Evolutionary conservation across 2,329 filamentous ascomycete genomes (phyloP).

Genomic region (Fusarium sarcochroum): DNA sequence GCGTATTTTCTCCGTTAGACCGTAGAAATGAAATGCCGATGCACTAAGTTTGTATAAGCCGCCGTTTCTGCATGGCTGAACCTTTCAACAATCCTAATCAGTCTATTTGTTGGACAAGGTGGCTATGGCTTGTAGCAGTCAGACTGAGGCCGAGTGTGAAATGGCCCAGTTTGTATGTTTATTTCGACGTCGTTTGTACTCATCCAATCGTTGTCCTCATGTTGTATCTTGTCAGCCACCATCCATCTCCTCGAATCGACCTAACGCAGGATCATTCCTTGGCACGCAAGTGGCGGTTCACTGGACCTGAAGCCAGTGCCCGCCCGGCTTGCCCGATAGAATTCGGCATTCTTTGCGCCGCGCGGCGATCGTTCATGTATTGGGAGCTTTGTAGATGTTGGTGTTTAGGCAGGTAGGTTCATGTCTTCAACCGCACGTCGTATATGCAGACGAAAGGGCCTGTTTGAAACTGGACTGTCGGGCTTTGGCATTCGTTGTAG

Average conservation of each 20-base stretch:
- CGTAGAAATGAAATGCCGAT: background rate
- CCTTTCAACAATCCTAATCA: background rate
- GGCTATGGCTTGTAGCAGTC: background rate
- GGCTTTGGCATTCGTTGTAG: background rate
- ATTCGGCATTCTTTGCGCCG: constrained; percentile 5
- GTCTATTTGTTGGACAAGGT: background rate
- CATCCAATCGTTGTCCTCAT: background rate
- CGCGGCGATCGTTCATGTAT: background rate
- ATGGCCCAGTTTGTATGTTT: background rate
- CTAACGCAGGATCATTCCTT: background rate
- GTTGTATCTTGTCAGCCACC: background rate
- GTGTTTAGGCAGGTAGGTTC: background rate
- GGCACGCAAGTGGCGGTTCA: background rate
- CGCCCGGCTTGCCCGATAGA: constrained; percentile 5
- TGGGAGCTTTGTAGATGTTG: background rate
- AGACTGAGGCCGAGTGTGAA: background rate
- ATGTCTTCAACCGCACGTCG: background rate
- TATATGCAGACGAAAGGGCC: constrained; percentile 14
- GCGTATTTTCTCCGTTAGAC: background rate
- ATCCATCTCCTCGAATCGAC: background rate
- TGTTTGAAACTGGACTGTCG: background rate
- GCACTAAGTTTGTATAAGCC: background rate
- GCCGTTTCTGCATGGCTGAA: background rate
- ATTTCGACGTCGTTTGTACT: background rate
- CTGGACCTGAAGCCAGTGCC: background rate